These are phyloP conservation scores for Umbelopsis ramanniana DNA, from an alignment of 192 early-diverging fungal species.

Conservation along the genomic window DNA sequence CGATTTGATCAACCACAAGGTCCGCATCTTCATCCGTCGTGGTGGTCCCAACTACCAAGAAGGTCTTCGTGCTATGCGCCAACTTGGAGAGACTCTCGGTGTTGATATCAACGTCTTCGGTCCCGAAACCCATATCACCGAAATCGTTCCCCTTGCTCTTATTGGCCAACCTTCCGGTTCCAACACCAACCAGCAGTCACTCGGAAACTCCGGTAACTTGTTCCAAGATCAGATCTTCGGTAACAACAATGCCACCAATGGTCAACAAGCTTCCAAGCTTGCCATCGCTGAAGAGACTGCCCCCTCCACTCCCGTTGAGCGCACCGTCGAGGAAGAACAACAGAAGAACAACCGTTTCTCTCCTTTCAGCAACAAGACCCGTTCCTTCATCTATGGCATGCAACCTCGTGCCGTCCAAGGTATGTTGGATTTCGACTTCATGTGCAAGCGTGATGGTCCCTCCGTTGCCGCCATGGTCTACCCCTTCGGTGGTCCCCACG, in stretches of 20 bases:
- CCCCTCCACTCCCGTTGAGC: conserved; percentile 48
- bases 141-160: conserved; percentile 95
- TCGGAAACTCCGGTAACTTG: conserved; percentile 58
- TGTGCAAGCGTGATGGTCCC: conserved; percentile 91
- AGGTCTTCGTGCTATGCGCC: conserved; percentile 94
- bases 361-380: conserved; percentile 82
- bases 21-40: conserved; percentile 95
- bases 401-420: conserved; percentile 98
- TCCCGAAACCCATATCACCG: conserved; percentile 98
- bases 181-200: conserved; percentile 47
- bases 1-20: conserved; percentile 82
- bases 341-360: conserved; percentile 57
- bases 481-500: conserved; percentile 97
- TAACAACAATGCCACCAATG: conserved; percentile 37
- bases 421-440: conserved; percentile 99
- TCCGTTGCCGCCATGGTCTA: conserved; percentile 99
- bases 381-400: conserved; percentile 97
- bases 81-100: conserved; percentile 90
- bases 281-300: conserved; percentile 54
- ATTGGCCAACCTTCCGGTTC: conserved; percentile 61
- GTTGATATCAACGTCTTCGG: conserved; percentile 96
- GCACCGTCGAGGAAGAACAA: conserved; percentile 47
- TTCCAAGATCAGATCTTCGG: conserved; percentile 65
- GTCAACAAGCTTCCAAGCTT: conserved; percentile 37
- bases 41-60: conserved; percentile 99